Percentiles rank a stretch among this genome's conserved stretches.
Evolutionary conservation across 1,139 yeast genomes (phyloP).

Genomic region (Hyphopichia pseudoburtonii): DNA sequence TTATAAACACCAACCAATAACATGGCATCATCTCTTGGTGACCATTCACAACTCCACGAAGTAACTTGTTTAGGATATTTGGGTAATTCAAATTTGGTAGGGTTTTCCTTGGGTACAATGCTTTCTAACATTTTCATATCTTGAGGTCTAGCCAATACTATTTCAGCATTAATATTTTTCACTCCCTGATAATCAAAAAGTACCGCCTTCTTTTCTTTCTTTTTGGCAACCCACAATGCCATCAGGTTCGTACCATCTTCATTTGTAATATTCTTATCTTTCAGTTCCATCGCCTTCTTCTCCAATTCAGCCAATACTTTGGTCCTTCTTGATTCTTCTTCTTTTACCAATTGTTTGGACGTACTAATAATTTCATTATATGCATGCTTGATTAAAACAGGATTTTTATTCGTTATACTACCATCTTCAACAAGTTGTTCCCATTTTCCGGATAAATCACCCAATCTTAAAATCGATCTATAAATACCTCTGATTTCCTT

Average conservation of each 20-base stretch:
- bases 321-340: constrained; percentile 64
- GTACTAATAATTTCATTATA: constrained; percentile 67
- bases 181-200: constrained; percentile 88
- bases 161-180: constrained; percentile 87
- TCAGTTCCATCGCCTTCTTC: constrained; percentile 59
- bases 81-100: constrained; percentile 57
- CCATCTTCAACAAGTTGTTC: constrained; percentile 90
- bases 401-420: constrained; percentile 79
- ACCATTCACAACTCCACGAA: constrained; percentile 94
- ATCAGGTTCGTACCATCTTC: constrained; percentile 41
- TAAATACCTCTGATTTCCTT: constrained; percentile 86
- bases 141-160: constrained; percentile 75
- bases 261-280: constrained; percentile 35
- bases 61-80: constrained; percentile 74
- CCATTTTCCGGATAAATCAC: constrained; percentile 80
- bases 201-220: constrained; percentile 82
- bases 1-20: constrained; percentile 83
- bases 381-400: constrained; percentile 76
- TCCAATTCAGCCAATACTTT: constrained; percentile 59
- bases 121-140: constrained; percentile 71
- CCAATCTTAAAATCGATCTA: constrained; percentile 76
- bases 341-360: constrained; percentile 62
- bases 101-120: constrained; percentile 58
- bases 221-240: constrained; percentile 56
- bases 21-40: constrained; percentile 78